Base-by-base conservation (phyloP, 2,329 filamentous ascomycete species). In the Aotearoamyces nothofagi region DNA sequence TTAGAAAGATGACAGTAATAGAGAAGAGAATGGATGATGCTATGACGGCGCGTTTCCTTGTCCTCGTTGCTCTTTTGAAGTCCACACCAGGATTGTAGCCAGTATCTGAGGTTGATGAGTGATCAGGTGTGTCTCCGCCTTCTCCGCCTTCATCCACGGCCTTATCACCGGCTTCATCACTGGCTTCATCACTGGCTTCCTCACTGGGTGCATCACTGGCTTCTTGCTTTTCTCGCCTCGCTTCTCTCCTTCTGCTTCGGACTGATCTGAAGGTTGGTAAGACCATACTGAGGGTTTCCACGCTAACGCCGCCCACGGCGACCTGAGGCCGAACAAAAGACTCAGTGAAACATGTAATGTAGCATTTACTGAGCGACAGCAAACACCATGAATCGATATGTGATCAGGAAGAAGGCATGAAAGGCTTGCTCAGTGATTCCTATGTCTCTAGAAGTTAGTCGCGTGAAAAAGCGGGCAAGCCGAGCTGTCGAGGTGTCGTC, bases 1-100 rank as follows among this genome's bases (percentile, higher is more conserved):
- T 68, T 22, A 92, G 61, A 51, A 92, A 92, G 38, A 87, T 61
- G 38, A 80, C 65, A 22, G 78, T 66, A 35, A 90, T 48, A 35
- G 86, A 59, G 50, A 90, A 87, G 44, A 78, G 66, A 38, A 78
- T 55, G 17, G 69, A 70, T 26, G 78, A 72, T 26, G 77, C 48
- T 14, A 75, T 50, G 34, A 78, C 68, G 46, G 76, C 41, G 20
- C 30, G 39, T 31, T 58, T 54, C 33, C 78, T 61, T 17, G 60
- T 58, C 30, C 56, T 58, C 0, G 66, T 69, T 14, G 56, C 59
- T 36, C 53, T 51, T 43, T 60, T 62, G 39, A 64, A 34, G 30
- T 54, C 41, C 5, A 51, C 40, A 12, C 36, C 37, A 3, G 40
- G 35, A 12, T 35, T 30, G 4, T 15, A 10, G 7, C 9, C 17